Evolutionary conservation across 1,139 yeast genomes (phyloP).

Genomic region (Yamadazyma diddensiae): DNA sequence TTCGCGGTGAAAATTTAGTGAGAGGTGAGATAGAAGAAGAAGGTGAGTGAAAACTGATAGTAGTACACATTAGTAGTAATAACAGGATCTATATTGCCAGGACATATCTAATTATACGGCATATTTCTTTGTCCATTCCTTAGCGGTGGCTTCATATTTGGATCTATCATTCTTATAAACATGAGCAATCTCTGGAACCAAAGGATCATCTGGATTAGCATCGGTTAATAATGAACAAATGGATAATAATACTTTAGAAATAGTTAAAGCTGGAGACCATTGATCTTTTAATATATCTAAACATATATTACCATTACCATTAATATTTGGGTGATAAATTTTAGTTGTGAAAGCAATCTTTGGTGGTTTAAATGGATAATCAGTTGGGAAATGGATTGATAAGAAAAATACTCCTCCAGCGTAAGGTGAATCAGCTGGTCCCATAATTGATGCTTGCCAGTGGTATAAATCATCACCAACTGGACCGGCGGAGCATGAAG

Average conservation of each 20-base stretch:
- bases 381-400: slow-evolving; percentile 91
- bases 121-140: slow-evolving; percentile 98
- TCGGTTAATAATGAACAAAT: slow-evolving; percentile 91
- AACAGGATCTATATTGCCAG: background rate
- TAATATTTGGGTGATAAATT: slow-evolving; percentile 89
- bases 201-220: slow-evolving; percentile 98
- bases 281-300: slow-evolving; percentile 82
- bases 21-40: background rate
- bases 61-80: background rate
- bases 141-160: slow-evolving; percentile 95
- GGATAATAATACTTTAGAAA: slow-evolving; percentile 83
- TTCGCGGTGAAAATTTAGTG: slow-evolving; percentile 1
- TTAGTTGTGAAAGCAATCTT: slow-evolving; percentile 87
- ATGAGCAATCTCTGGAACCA: slow-evolving; percentile 98
- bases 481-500: slow-evolving; percentile 99
- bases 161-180: slow-evolving; percentile 92
- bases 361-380: slow-evolving; percentile 93
- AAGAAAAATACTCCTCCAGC: slow-evolving; percentile 92
- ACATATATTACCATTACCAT: slow-evolving; percentile 84
- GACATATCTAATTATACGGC: slow-evolving; percentile 57
- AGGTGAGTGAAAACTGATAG: background rate
- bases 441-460: slow-evolving; percentile 98
- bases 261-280: slow-evolving; percentile 90
- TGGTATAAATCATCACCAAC: slow-evolving; percentile 94
- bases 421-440: slow-evolving; percentile 91